These are phyloP conservation scores for Verticillium dahliae DNA, from an alignment of 2,329 filamentous ascomycete species.

Conservation along the genomic window DNA sequence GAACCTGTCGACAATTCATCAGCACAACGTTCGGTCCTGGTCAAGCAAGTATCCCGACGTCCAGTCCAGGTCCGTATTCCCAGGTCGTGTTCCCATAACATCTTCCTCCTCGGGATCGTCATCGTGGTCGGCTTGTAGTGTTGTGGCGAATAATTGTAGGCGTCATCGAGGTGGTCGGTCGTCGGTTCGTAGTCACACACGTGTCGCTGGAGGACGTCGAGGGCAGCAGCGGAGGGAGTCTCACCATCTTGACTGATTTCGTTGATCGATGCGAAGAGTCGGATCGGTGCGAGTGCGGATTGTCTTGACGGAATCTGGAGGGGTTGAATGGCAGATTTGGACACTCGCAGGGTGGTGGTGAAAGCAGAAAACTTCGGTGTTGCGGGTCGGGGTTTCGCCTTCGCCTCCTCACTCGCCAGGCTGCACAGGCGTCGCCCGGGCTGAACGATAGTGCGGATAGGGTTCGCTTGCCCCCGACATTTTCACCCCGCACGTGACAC, in stretches of 20 bases:
- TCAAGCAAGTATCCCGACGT: conserved; percentile 1
- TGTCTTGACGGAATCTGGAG: conserved; percentile 48
- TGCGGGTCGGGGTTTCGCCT: background rate
- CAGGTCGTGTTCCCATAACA: conserved; percentile 6
- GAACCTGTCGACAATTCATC: conserved; percentile 44
- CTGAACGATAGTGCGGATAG: conserved; percentile 17
- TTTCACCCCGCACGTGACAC: conserved; percentile 26
- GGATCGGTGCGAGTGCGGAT: conserved; percentile 38
- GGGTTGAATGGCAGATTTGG: conserved; percentile 38
- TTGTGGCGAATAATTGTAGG: conserved; percentile 10
- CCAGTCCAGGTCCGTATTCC: background rate
- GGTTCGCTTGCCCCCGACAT: conserved; percentile 24
- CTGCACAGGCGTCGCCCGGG: background rate
- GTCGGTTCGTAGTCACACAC: conserved; percentile 8
- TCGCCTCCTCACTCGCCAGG: background rate
- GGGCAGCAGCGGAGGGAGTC: conserved; percentile 20
- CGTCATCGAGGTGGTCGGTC: conserved; percentile 11
- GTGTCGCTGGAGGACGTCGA: conserved; percentile 10
- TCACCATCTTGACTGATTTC: conserved; percentile 66
- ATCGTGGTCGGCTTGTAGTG: background rate
- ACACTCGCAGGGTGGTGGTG: conserved; percentile 31
- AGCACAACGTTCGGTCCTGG: conserved; percentile 12
- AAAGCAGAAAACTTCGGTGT: conserved; percentile 17
- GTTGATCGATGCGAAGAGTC: conserved; percentile 23
- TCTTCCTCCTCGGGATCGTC: conserved; percentile 7